Evolutionary conservation across 352 stramenopile species (phyloP), one percentile per base, ranked within the genome.

Genomic region (Globisporangium spiculum): DNA sequence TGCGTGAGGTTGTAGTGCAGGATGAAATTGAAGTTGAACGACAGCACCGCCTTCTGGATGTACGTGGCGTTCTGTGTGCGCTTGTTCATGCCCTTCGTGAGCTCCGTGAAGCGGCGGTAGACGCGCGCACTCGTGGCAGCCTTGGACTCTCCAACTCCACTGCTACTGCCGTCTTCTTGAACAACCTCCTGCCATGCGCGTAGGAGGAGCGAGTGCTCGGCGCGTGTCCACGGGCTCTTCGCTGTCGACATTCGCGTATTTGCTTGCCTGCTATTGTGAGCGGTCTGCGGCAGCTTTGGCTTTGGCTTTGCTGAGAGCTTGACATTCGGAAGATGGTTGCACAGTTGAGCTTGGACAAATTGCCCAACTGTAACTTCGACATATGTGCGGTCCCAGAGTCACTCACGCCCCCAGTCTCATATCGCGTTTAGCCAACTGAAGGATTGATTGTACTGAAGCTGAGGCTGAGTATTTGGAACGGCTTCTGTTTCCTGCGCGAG

Each of bases 1-100:
- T 58, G 41, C 60, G 24, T n/a, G 18, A 44, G 26, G 44, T 65
- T 65, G 60, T 65, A 65, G 1, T 56, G 41, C 8, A 65, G 18
- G 18, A 65, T 65, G 44, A 65, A 65, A 16, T 38, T 65, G 41
- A 65, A 65, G 60, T 65, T 65, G 60, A 65, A 65, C 26, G 44
- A 26, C 0, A 65, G 60, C 44, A 58, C 60, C 24, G 60, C 26
- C 18, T 41, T 38, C 20, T 65, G 60, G 26, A 58, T 9, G 18
- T 9, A 24, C 44, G 30, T 24, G 12, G 60, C 41, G 20, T 36
- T 65, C 22, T 18, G 27, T 27, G 41, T 58, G 60, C 60, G 44
- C 26, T 65, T 57, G 18, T 4, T 34, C 18, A 6, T 20, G 44
- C 27, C 44, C 1, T 53, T 18, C 27, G 60, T 32, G 44, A 56